Base-by-base conservation (phyloP, 1,284 basidiomycete species). In the Ceratobasidium sp. region DNA sequence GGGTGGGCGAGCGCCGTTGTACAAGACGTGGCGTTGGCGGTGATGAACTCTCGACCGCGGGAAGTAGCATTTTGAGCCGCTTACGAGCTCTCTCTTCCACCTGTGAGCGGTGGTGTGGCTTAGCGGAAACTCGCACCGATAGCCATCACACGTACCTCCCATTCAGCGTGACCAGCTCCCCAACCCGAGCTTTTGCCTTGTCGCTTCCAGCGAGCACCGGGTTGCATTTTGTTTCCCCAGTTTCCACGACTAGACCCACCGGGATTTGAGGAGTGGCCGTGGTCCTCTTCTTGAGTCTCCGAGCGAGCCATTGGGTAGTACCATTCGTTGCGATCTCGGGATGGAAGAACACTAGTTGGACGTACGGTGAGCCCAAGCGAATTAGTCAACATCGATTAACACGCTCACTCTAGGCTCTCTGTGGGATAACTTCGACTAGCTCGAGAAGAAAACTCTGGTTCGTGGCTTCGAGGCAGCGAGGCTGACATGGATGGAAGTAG, bases 61-160 rank as follows among this genome's bases (percentile, higher is more conserved):
- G 91, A 7, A 94, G 83, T 44, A 95, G 81, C 55, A 89, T 84
- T 82, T 90, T 92, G 66, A 95, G 86, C 42, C 94, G 91, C 85
- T 94, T 94, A 80, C 94, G 88, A 56, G 93, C 93, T 77, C 92
- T 90, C 81, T 94, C 93, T 84, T 95, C 94, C 44, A 90, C 88
- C 94, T 95, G 40, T 77, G 67, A 20, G 51, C 23, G n/a, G 18
- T 20, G 68, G 70, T 26, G 56, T 72, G 78, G 70, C 75, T 53
- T 69, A 82, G 55, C 49, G 64, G 67, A 42, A 60, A 70, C 28
- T 12, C 51, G 44, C 20, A 51, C n/a, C 75, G 33, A 15, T 55
- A 53, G 69, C 58, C 79, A 53, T 33, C 49, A 33, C 13, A 86
- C 89, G 81, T 83, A 93, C 94, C 90, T 95, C 92, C 92, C 92